Percentiles rank a stretch among this genome's conserved stretches.
Evolutionary conservation across 495 filamentous ascomycete species (phyloP).

Genomic region (Darksidea phi): DNA sequence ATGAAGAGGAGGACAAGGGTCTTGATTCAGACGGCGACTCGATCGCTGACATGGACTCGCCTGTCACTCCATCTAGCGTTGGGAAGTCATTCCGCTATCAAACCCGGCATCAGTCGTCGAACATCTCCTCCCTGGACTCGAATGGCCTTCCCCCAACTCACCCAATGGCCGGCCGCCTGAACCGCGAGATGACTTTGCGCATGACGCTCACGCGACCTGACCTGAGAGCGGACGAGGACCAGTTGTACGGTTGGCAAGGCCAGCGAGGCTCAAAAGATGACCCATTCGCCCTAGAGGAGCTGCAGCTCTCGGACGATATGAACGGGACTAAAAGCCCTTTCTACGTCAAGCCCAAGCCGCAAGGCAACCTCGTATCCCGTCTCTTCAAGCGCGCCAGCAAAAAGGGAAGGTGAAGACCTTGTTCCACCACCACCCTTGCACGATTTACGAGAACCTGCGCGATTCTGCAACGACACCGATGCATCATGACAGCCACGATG

Average conservation of each 20-base stretch:
- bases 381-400: slow-evolving; percentile 33
- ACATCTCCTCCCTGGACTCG: slow-evolving; percentile 49
- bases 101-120: slow-evolving; percentile 25
- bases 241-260: slow-evolving; percentile 56
- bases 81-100: slow-evolving; percentile 29
- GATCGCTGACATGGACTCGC: slow-evolving; percentile 28
- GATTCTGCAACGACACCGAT: background rate
- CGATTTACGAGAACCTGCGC: background rate
- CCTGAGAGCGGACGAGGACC: slow-evolving; percentile 66
- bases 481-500: background rate
- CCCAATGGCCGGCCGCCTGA: slow-evolving; percentile 42
- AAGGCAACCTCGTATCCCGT: slow-evolving; percentile 28
- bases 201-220: slow-evolving; percentile 94
- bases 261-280: slow-evolving; percentile 44
- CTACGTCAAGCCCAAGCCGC: slow-evolving; percentile 41
- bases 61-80: slow-evolving; percentile 29
- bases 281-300: slow-evolving; percentile 54
- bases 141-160: slow-evolving; percentile 19
- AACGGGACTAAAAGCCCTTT: slow-evolving; percentile 42
- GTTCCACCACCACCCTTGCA: background rate
- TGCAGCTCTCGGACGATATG: slow-evolving; percentile 50
- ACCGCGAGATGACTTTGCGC: slow-evolving; percentile 87
- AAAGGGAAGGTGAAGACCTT: slow-evolving; percentile 4
- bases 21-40: slow-evolving; percentile 22
- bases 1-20: slow-evolving; percentile 10